These are phyloP conservation scores for Dichomitus squalens DNA, from an alignment of 1,284 basidiomycete species.

Conservation along the genomic window DNA sequence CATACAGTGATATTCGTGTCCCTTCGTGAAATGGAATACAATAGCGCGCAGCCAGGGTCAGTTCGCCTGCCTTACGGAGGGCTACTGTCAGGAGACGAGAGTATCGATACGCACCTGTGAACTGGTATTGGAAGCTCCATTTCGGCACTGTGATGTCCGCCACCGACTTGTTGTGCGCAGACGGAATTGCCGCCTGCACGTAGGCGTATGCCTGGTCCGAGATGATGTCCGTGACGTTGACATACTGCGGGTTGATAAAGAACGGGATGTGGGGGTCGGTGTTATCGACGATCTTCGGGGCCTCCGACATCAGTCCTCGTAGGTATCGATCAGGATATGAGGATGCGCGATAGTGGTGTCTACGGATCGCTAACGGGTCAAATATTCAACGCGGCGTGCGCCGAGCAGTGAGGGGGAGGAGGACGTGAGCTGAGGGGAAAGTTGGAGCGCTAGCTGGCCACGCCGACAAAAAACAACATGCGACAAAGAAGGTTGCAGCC, in stretches of 20 bases:
- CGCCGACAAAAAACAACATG: too few relatives aligned
- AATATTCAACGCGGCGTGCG: too few relatives aligned
- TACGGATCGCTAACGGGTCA: too few relatives aligned
- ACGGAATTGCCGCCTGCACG: background rate
- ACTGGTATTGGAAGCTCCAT: constrained; percentile 1
- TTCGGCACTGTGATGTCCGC: background rate
- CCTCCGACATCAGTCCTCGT: background rate
- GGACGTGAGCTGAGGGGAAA: too few relatives aligned
- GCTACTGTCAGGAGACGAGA: background rate
- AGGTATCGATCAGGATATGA: too few relatives aligned
- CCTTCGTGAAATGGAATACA: background rate
- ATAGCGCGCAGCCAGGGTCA: background rate
- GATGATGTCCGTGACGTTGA: constrained; percentile 3
- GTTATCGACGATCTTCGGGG: constrained; percentile 2
- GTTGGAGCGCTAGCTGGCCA: too few relatives aligned
- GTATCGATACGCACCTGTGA: background rate
- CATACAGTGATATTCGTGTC: constrained; percentile 5
- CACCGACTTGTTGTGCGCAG: background rate
- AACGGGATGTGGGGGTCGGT: background rate
- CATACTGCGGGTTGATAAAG: constrained; percentile 4
- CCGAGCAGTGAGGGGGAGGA: too few relatives aligned
- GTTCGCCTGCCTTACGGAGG: too few relatives aligned
- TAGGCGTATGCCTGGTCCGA: constrained; percentile 1
- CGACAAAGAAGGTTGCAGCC: too few relatives aligned
- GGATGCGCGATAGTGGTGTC: too few relatives aligned